Conservation (phyloP, 495 filamentous ascomycete genomes). For the Penicillium daleae region DNA sequence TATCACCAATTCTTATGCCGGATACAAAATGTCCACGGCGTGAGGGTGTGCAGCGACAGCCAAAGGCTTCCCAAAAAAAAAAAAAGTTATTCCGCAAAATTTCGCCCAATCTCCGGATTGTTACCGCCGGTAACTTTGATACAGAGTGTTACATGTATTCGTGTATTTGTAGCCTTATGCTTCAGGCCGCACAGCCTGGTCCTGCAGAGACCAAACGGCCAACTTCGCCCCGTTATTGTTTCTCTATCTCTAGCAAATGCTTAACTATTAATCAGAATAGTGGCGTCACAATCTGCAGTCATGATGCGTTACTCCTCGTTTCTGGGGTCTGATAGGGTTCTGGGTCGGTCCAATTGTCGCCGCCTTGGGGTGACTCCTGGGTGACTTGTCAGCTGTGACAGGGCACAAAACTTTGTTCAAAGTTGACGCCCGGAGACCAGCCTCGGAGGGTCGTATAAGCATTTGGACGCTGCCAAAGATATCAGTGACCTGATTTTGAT, state of each 20-base stretch:
- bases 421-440: background rate
- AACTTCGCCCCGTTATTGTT: background rate
- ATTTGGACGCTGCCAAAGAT: background rate
- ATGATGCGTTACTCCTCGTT: background rate
- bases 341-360: background rate
- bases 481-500: background rate
- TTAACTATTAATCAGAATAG: background rate
- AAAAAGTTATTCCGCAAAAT: constrained; percentile 22
- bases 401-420: background rate
- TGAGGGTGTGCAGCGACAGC: background rate
- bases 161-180: background rate
- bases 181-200: background rate
- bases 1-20: background rate
- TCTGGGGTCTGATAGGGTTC: background rate
- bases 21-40: background rate
- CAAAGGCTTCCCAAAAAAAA: constrained; percentile 18
- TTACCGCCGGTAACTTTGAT: constrained; percentile 12
- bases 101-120: constrained; percentile 10
- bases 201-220: background rate
- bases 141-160: background rate
- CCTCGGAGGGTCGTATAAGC: constrained; percentile 5
- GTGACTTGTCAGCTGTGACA: background rate
- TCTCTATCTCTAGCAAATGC: background rate
- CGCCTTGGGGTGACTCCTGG: background rate
- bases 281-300: background rate